Evolutionary conservation across 2,329 filamentous ascomycete species (phyloP), one percentile per base, ranked within the genome.

Genomic region (Triangularia verruculosa): DNA sequence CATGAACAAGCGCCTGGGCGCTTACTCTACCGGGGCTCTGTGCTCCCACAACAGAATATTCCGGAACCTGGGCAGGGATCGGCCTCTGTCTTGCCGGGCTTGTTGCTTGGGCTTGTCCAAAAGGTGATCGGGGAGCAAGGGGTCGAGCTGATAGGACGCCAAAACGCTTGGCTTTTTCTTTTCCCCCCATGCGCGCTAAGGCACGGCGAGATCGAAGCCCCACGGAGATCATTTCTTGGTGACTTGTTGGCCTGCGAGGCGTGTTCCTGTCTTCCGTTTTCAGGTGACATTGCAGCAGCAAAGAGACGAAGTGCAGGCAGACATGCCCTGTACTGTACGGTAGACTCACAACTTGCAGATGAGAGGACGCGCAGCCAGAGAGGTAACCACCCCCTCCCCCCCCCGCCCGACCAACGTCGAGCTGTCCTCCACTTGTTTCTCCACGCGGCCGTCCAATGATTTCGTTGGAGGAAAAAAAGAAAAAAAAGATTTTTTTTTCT

Each of bases 11-110:
- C 22, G 39, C 39, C 20, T 47, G 39, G 32, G 57, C 57, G 57
- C 39, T 51, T 59, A 59, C n/a, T n/a, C n/a, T n/a, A n/a, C 34
- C 57, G 57, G 39, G 57, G 57, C 34, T 27, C 17, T 54, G 51
- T 54, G 51, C 22, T 25, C 39, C 34, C 57, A 51, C 57, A 24
- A 47, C 39, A 59, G 57, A 59, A 59, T 59, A 59, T 59, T 59
- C 57, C 39, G 57, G 57, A 59, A 59, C 27, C 39, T 22, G 15
- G 39, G 25, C 57, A 59, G n/a, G 57, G 57, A 27, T 59, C 57
- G 34, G 57, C 39, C 17, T 20, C 8, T 12, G 9, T 8, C 22
- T 25, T 52, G 34, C 39, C 39, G 57, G 56, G 22, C 32, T n/a
- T n/a, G n/a, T n/a, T n/a, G n/a, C n/a, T n/a, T n/a, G n/a, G n/a